phyloP scores from a whole-genome alignment of 2,329 filamentous ascomycete species.

The Periconia sp. region DNA sequence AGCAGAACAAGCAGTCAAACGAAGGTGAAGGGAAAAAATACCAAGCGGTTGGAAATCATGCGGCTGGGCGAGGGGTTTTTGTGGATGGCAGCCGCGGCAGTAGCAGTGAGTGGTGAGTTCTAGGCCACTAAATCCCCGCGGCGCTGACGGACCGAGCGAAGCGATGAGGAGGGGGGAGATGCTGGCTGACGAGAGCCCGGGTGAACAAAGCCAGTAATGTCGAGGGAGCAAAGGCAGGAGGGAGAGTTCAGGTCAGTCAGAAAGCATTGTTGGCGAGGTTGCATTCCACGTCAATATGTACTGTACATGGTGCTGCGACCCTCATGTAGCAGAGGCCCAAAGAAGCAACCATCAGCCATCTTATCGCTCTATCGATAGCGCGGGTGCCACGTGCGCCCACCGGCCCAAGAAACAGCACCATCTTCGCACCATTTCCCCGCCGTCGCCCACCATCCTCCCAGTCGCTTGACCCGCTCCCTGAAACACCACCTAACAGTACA shows the following conservation, averaged over 20 bases:
- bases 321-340: too few relatives aligned
- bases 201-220: constrained; percentile 5
- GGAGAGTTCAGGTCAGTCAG: too few relatives aligned
- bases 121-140: constrained; percentile 4
- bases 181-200: not conserved
- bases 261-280: too few relatives aligned
- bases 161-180: not conserved
- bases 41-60: not conserved
- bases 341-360: not conserved
- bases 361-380: constrained; percentile 14
- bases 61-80: constrained; percentile 12
- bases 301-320: too few relatives aligned
- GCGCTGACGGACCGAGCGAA: constrained; percentile 6
- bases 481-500: constrained; percentile 7
- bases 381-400: constrained; percentile 16
- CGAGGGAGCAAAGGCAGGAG: not conserved
- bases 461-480: constrained; percentile 17
- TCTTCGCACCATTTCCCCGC: not conserved
- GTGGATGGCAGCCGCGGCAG: not conserved
- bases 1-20: not conserved
- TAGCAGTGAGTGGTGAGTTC: constrained; percentile 1
- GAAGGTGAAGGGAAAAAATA: constrained; percentile 7
- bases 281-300: not conserved
- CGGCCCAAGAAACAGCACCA: constrained; percentile 7
- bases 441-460: constrained; percentile 1